These are phyloP conservation scores for Aspergillus indologenus DNA, from an alignment of 495 filamentous ascomycete genomes.

Conservation along the genomic window DNA sequence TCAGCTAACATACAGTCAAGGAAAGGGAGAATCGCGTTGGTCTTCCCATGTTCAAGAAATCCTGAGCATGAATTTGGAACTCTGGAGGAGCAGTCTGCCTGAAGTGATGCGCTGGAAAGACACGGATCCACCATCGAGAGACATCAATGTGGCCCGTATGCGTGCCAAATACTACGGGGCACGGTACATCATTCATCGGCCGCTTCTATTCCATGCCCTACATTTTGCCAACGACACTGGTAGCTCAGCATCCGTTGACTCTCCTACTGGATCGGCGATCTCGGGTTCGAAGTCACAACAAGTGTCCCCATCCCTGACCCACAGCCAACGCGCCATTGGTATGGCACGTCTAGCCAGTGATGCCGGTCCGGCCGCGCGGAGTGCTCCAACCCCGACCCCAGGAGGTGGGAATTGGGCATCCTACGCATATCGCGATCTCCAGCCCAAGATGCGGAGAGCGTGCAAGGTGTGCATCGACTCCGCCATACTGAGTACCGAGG, in stretches of 20 bases:
- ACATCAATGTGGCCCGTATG: constrained; percentile 81
- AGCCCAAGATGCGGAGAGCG: constrained; percentile 47
- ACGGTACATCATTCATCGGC: constrained; percentile 82
- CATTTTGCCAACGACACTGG: constrained; percentile 41
- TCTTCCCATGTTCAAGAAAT: constrained; percentile 36
- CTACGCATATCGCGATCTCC: constrained; percentile 26
- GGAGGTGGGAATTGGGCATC: constrained; percentile 10
- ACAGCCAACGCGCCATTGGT: constrained; percentile 22
- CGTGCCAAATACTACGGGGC: constrained; percentile 95
- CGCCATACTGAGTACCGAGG: constrained; percentile 78
- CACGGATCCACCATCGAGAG: constrained; percentile 59
- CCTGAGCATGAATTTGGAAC: constrained; percentile 48
- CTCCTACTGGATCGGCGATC: constrained; percentile 28
- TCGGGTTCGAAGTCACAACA: constrained; percentile 32
- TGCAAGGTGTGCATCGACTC: constrained; percentile 62
- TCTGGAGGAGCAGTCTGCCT: constrained; percentile 47
- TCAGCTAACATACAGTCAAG: constrained; percentile 3
- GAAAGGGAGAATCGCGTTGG: constrained; percentile 22
- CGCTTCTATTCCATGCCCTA: constrained; percentile 67
- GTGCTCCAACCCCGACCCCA: constrained; percentile 7
- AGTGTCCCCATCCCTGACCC: constrained; percentile 30
- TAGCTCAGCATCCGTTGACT: constrained; percentile 28
- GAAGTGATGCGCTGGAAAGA: constrained; percentile 61
- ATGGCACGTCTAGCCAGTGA: constrained; percentile 40
- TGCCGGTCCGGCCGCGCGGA: constrained; percentile 23